Evolutionary conservation across 1,139 yeast genomes (phyloP), one percentile per base, ranked within the genome.

Genomic region (Nematodospora anomalae): DNA sequence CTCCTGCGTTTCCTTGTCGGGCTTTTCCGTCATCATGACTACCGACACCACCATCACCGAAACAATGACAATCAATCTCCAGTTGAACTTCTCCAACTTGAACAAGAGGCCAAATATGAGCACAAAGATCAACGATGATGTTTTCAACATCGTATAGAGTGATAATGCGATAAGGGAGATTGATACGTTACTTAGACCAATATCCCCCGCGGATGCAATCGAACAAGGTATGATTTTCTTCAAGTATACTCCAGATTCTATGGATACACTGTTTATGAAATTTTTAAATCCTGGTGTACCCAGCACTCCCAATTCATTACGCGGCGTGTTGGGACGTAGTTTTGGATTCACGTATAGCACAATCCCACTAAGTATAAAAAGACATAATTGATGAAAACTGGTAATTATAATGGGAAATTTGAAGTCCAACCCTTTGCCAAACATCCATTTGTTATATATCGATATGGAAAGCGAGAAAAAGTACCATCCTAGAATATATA

Each of bases 391-490:
- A 60, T 92, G 98, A 47, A 84, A 73, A 4, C 90, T 70, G 0
- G 98, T 92, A 34, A 90, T 78, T 18, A 90, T 62, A 12, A 92
- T 75, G 1, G 98, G 98, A 57, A 79, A 92, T 32, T 79, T 76
- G 55, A 92, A 83, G 51, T 86, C 76, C 42, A 90, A 67, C 11
- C 87, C 57, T 60, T 72, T 32, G 28, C 94, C 90, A 64, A 90
- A 92, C 96, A 92, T 90, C 97, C 97, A 90, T 61, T 90, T 92
- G 67, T 92, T 92, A 65, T 92, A 92, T 24, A 90, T 70, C n/a
- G 95, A 84, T 21, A 90, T 77, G 10, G 87, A 62, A 42, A 88
- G 71, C 10, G 95, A 83, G 44, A 80, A 80, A 12, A 69, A 41
- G 51, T 79, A 79, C 86, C 69, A 65, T 50, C 76, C 76, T 9